These are phyloP conservation scores for Cystobasidium sp. DNA, from an alignment of 1,284 basidiomycete species.

Conservation along the genomic window DNA sequence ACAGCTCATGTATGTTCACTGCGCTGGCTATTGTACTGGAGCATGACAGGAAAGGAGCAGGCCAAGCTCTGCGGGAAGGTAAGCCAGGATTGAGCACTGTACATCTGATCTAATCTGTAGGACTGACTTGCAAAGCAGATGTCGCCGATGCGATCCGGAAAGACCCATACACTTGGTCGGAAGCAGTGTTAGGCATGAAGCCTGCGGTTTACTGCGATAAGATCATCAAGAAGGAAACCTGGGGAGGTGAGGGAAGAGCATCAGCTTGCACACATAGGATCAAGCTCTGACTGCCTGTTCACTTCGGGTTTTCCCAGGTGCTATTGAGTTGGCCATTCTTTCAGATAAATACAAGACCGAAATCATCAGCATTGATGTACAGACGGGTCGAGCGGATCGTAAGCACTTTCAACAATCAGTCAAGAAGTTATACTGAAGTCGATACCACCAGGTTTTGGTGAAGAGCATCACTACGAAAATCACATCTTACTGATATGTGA, in stretches of 20 bases:
- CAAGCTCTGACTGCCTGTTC: neutral
- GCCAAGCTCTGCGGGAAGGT: conserved; percentile 55
- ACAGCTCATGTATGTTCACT: conserved; percentile 90
- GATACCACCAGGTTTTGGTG: conserved; percentile 15
- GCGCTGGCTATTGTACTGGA: conserved; percentile 81
- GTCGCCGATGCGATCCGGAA: conserved; percentile 76
- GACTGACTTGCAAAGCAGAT: conserved; percentile 61
- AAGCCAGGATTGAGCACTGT: conserved; percentile 24
- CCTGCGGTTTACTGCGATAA: conserved; percentile 76
- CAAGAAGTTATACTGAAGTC: neutral
- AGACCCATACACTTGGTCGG: conserved; percentile 73
- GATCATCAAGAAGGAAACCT: conserved; percentile 76
- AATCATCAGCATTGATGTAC: conserved; percentile 86
- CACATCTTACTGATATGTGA: conserved; percentile 25
- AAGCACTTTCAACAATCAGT: conserved; percentile 1
- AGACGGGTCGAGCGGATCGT: conserved; percentile 65
- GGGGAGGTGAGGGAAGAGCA: conserved; percentile 68
- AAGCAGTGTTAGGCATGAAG: conserved; percentile 71
- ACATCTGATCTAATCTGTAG: neutral
- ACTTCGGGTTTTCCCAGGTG: conserved; percentile 54
- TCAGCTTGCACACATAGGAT: neutral
- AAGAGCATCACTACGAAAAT: conserved; percentile 9
- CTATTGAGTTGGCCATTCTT: conserved; percentile 73
- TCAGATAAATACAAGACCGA: conserved; percentile 79
- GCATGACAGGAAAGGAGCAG: conserved; percentile 71